Evolutionary conservation across 768 basidiomycete species (phyloP).

Genomic region (Hebeloma cylindrosporum): DNA sequence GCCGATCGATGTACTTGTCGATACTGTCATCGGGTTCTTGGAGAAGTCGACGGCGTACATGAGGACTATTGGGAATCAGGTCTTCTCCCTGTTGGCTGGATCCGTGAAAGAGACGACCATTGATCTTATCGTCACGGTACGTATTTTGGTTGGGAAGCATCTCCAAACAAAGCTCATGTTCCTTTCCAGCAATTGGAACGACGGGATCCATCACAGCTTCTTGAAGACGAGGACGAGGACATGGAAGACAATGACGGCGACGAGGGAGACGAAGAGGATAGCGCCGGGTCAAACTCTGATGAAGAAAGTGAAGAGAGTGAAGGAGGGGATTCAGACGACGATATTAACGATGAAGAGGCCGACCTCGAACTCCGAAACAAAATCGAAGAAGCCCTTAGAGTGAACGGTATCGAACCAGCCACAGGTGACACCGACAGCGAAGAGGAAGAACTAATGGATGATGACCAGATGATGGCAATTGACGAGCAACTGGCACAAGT

Average conservation of each 20-base stretch:
- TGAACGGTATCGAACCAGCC: constrained; percentile 56
- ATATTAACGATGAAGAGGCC: constrained; percentile 45
- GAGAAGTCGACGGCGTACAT: constrained; percentile 82
- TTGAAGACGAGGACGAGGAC: constrained; percentile 45
- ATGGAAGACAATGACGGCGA: constrained; percentile 37
- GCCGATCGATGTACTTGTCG: constrained; percentile 83
- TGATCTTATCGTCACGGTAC: constrained; percentile 78
- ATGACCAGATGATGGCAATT: constrained; percentile 97
- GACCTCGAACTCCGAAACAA: constrained; percentile 67
- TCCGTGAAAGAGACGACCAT: constrained; percentile 68
- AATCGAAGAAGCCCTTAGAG: constrained; percentile 61
- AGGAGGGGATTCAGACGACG: constrained; percentile 33
- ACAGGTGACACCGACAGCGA: constrained; percentile 58
- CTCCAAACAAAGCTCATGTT: constrained; percentile 2
- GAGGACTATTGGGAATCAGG: constrained; percentile 76
- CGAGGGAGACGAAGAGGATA: constrained; percentile 35
- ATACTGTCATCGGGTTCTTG: constrained; percentile 86
- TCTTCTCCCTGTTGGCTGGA: constrained; percentile 71
- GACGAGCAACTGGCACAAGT: constrained; percentile 90
- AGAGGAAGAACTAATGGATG: constrained; percentile 82
- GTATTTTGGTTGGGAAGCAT: constrained; percentile 28
- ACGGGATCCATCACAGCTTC: constrained; percentile 57
- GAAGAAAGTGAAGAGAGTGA: constrained; percentile 34
- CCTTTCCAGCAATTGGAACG: constrained; percentile 76
- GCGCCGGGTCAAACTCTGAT: constrained; percentile 36